Evolutionary conservation across 108 stramenopile genomes (phyloP).

Genomic region (Phaeodactylum tricornutum): DNA sequence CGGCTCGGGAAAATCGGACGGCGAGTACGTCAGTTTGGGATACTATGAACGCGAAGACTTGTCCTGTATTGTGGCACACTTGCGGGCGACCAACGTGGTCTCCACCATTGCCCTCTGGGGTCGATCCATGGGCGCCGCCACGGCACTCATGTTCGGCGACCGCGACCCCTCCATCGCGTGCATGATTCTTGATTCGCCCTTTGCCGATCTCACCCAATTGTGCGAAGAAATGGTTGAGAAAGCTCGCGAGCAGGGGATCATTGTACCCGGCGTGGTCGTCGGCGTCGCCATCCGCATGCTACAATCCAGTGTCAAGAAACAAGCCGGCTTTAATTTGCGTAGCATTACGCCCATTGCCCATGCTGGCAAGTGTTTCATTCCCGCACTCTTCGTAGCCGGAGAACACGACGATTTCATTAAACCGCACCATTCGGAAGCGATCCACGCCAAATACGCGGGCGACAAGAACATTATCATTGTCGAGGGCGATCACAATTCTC

Average conservation of each 20-base stretch:
- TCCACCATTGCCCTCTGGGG: conserved; percentile 97
- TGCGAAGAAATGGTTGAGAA: conserved; percentile 97
- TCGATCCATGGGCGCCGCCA: conserved; percentile 98
- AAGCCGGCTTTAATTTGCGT: conserved; percentile 86
- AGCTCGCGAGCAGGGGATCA: conserved; percentile 82
- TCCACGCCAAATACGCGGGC: conserved; percentile 89
- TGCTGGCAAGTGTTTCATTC: conserved; percentile 89
- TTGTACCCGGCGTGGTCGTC: conserved; percentile 67
- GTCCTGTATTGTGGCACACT: conserved; percentile 79
- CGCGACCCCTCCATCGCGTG: conserved; percentile 94
- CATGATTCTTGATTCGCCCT: conserved; percentile 96
- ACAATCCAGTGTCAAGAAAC: conserved; percentile 71
- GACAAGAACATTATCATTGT: conserved; percentile 95
- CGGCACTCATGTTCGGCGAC: conserved; percentile 94
- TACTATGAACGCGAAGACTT: conserved; percentile 97
- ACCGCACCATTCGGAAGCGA: conserved; percentile 67
- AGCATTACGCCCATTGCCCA: conserved; percentile 82
- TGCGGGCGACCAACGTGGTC: conserved; percentile 85
- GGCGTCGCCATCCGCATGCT: conserved; percentile 81
- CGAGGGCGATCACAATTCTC: conserved; percentile 96
- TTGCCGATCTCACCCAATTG: conserved; percentile 85
- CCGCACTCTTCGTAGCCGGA: conserved; percentile 90
- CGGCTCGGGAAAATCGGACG: conserved; percentile 93
- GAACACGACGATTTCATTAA: conserved; percentile 93
- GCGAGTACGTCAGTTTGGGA: conserved; percentile 95